Evolutionary conservation across 257 asterid species (phyloP), one percentile per base, ranked within the genome.

Genomic region (Verbascum thapsus): DNA sequence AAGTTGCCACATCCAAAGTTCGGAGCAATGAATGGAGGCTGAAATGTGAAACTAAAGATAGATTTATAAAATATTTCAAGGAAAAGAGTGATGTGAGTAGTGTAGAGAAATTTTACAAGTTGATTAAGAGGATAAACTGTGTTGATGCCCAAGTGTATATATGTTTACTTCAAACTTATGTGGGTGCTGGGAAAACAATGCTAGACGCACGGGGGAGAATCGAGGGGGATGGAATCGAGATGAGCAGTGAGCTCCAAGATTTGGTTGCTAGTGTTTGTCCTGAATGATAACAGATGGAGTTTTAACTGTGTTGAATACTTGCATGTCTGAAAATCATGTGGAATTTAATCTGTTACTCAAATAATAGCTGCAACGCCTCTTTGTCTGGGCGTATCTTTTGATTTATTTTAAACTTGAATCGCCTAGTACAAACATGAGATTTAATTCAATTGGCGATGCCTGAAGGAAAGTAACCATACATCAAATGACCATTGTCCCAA

Each of bases 81-180:
- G 68, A 73, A 71, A 74, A 70, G 58, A 49, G 65, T 5, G 85
- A 86, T 56, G 87, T 84, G 12, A 73, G 61, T 66, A 23, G 84
- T 70, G 91, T 82, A 8, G 94, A 84, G 81, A 77, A 84, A 42
- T 84, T 88, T 67, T 86, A 75, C 75, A 50, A 67, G 55, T 61
- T 60, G 22, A 73, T 84, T 81, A 91, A 78, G 91, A 73, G 59
- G 81, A 58, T 80, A 26, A 68, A 78, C 51, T 81, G 80, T 47
- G 74, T 85, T 1, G 72, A 77, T 45, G 48, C 71, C 22, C 43
- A 52, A 23, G 59, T 72, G 17, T 88, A 76, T 45, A 34, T 59
- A 64, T 63, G 61, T 17, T 81, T 91, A 66, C 77, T 88, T 40
- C 65, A 72, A 72, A 68, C 73, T 48, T 90, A 87, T 47, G 30